Percentiles rank a stretch among this genome's conserved stretches.
phyloP scores from a whole-genome alignment of 75 land plant species.

The Adiantum capillusveneris region DNA sequence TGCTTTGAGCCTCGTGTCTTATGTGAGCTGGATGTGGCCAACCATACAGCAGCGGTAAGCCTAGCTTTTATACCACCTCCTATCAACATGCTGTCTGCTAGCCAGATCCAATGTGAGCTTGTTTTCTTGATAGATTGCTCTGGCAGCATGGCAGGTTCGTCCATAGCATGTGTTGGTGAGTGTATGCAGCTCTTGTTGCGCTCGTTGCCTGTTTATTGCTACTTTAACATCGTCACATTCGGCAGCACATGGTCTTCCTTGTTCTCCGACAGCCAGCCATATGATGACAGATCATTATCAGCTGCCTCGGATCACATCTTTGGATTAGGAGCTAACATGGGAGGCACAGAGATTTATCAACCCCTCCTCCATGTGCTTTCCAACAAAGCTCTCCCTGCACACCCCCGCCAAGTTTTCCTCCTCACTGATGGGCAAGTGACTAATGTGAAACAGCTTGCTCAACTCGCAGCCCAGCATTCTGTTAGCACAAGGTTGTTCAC shows the following conservation, averaged over 20 bases:
- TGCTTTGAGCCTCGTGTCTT: not conserved
- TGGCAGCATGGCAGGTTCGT: not conserved
- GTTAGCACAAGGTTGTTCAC: not conserved
- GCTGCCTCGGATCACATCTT: not conserved
- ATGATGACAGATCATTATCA: not conserved
- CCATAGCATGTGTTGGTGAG: constrained; percentile 1
- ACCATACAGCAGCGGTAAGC: not conserved
- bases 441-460: not conserved
- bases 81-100: too few species aligned
- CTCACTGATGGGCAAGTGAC: constrained; percentile 1
- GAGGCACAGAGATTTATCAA: not conserved
- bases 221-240: not conserved
- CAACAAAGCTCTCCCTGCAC: not conserved
- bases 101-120: too few species aligned
- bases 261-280: not conserved
- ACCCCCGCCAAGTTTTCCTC: not conserved
- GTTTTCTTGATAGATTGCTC: not conserved
- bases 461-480: not conserved
- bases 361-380: constrained; percentile 1
- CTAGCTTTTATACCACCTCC: too few species aligned
- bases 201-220: not conserved
- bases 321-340: not conserved
- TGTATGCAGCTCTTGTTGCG: not conserved
- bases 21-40: not conserved
- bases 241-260: not conserved